A percentile compares a stretch with the other conserved stretches of the same genome.
Conservation (phyloP, 495 filamentous ascomycete species). For the Aspergillus hancockii region DNA sequence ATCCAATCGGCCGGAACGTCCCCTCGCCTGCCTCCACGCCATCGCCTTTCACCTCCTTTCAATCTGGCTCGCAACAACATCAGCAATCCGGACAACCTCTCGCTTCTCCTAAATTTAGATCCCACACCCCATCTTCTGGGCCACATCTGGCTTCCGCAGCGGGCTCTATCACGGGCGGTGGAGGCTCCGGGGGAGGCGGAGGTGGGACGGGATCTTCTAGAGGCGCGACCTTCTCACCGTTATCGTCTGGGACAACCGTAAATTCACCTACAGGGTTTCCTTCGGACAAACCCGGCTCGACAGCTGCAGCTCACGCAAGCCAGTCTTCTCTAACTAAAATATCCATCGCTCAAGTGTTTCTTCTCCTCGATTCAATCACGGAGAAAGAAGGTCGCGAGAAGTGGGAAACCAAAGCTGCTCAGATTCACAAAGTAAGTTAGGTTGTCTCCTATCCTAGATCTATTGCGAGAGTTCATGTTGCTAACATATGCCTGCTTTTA, state of each 20-base stretch:
- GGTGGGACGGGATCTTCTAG: constrained; percentile 54
- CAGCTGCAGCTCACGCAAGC: constrained; percentile 42
- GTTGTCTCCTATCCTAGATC: not conserved
- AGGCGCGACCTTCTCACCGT: constrained; percentile 63
- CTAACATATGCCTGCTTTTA: constrained; percentile 31
- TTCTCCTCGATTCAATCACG: constrained; percentile 89
- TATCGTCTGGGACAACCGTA: constrained; percentile 60
- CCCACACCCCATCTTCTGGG: constrained; percentile 61
- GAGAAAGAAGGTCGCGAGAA: constrained; percentile 87
- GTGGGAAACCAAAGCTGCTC: constrained; percentile 91
- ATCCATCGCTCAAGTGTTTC: constrained; percentile 89
- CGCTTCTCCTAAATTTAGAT: constrained; percentile 59
- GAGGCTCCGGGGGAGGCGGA: constrained; percentile 62
- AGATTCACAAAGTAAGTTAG: constrained; percentile 78
- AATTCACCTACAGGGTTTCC: constrained; percentile 61
- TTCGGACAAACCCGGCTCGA: constrained; percentile 51
- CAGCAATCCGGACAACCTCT: constrained; percentile 50
- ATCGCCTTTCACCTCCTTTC: constrained; percentile 55
- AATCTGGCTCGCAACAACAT: constrained; percentile 61
- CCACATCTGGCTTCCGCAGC: constrained; percentile 59
- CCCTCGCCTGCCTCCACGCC: constrained; percentile 50
- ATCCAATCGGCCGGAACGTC: constrained; percentile 50
- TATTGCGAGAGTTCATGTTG: not conserved
- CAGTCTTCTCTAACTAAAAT: constrained; percentile 72
- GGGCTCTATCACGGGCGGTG: constrained; percentile 58